Evolutionary conservation across 163 green algal species (phyloP).

Genomic region (Volvox carteri): DNA sequence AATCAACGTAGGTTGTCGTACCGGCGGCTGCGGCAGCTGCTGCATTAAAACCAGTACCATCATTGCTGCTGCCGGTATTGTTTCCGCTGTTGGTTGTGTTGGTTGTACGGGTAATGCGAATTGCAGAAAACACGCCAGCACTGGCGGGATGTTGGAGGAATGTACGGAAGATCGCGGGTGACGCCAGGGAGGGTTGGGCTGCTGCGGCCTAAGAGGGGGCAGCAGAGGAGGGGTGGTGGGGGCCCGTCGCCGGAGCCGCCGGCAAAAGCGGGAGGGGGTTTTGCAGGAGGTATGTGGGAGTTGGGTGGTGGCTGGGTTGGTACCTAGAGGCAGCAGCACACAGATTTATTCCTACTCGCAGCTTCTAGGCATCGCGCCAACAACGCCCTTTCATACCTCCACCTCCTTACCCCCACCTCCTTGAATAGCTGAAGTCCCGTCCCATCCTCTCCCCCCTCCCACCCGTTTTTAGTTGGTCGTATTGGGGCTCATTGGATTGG

Average conservation of each 20-base stretch:
- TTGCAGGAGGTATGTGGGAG: not conserved
- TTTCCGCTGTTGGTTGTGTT: not conserved
- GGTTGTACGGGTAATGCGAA: not conserved
- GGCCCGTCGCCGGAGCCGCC: not conserved
- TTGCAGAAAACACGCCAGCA: not conserved
- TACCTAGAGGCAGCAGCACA: not conserved
- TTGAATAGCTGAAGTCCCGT: no score
- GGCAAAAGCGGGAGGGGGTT: not conserved
- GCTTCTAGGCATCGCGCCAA: not conserved
- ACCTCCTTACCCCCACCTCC: no score
- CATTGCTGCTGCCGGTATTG: not conserved
- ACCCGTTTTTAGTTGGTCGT: no score
- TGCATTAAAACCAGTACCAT: not conserved
- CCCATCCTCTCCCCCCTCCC: no score
- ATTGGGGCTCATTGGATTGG: no score
- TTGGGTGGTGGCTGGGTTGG: not conserved
- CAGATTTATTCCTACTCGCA: not conserved
- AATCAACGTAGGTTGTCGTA: slow-evolving; percentile 26
- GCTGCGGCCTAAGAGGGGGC: not conserved
- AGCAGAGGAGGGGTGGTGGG: not conserved
- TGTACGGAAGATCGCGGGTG: not conserved
- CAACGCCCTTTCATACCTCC: not conserved
- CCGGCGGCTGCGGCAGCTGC: no score
- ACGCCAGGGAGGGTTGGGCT: not conserved
- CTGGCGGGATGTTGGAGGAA: slow-evolving; percentile 27